A percentile compares a stretch with the other conserved stretches of the same genome.
phyloP scores from a whole-genome alignment of 805 yeast species.

The Martiniozyma abietophila region DNA sequence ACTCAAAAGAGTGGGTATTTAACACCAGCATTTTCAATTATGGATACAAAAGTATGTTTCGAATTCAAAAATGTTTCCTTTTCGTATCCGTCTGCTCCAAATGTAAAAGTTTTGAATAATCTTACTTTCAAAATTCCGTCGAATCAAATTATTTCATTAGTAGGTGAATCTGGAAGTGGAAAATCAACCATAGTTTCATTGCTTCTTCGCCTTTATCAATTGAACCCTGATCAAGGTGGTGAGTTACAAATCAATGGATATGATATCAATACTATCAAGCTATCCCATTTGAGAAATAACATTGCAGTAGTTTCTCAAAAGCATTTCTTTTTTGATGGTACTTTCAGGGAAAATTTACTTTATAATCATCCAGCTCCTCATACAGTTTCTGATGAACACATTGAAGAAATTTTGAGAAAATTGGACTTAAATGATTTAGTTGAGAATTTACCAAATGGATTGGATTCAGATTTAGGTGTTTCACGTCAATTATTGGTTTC shows the following conservation, averaged over 20 bases:
- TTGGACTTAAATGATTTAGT: slow-evolving; percentile 51
- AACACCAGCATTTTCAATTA: slow-evolving; percentile 18
- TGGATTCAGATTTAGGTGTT: slow-evolving; percentile 52
- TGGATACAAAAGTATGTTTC: slow-evolving; percentile 20
- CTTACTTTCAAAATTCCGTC: slow-evolving; percentile 34
- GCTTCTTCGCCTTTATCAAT: slow-evolving; percentile 42
- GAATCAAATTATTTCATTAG: slow-evolving; percentile 53
- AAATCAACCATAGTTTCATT: slow-evolving; percentile 68
- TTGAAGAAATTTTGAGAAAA: slow-evolving; percentile 31
- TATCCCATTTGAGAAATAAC: slow-evolving; percentile 38
- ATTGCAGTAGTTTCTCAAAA: slow-evolving; percentile 71
- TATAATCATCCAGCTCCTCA: slow-evolving; percentile 40
- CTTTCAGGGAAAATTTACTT: slow-evolving; percentile 59
- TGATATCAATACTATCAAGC: slow-evolving; percentile 38
- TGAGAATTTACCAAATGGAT: slow-evolving; percentile 41
- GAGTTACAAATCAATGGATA: slow-evolving; percentile 27
- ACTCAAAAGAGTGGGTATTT: slow-evolving; percentile 31
- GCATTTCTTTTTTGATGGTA: slow-evolving; percentile 62
- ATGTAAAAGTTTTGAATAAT: slow-evolving; percentile 28
- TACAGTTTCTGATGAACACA: slow-evolving; percentile 20
- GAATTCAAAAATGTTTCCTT: slow-evolving; percentile 39
- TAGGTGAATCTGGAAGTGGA: slow-evolving; percentile 89
- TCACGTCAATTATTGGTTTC: slow-evolving; percentile 42
- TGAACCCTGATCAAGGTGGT: neutral
- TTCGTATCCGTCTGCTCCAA: slow-evolving; percentile 31